Evolutionary conservation across 352 stramenopile species (phyloP).

Genomic region (Saprolegnia diclina): DNA sequence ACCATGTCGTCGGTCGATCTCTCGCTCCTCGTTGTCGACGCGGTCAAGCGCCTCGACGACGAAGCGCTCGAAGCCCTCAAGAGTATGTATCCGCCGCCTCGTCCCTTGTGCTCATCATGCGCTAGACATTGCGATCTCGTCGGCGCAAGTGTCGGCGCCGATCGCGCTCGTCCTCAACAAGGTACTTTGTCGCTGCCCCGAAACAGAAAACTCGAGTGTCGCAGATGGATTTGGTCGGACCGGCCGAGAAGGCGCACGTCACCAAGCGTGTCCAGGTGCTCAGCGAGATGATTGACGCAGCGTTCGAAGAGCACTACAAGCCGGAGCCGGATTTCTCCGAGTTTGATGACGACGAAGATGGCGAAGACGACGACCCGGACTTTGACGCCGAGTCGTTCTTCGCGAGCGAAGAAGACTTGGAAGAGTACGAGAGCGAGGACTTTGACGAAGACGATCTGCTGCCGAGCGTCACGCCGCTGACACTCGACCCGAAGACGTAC

Average conservation of each 20-base stretch:
- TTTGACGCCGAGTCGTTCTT: not conserved
- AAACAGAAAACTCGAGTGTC: slow-evolving; percentile 25
- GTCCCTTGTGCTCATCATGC: not conserved
- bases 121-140: slow-evolving; percentile 61
- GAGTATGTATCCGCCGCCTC: slow-evolving; percentile 24
- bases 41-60: slow-evolving; percentile 77
- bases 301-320: slow-evolving; percentile 65
- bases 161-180: slow-evolving; percentile 88
- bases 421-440: slow-evolving; percentile 16
- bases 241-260: slow-evolving; percentile 39
- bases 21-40: slow-evolving; percentile 79
- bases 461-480: slow-evolving; percentile 43
- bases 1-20: slow-evolving; percentile 72
- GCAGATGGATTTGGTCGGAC: slow-evolving; percentile 28
- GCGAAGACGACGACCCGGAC: slow-evolving; percentile 10
- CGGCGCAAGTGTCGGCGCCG: slow-evolving; percentile 60
- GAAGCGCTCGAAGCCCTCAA: slow-evolving; percentile 64
- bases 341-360: slow-evolving; percentile 21
- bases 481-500: slow-evolving; percentile 59
- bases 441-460: slow-evolving; percentile 18
- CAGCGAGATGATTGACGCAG: slow-evolving; percentile 75
- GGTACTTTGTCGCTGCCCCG: slow-evolving; percentile 41
- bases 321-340: slow-evolving; percentile 16
- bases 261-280: slow-evolving; percentile 65
- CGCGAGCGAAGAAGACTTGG: slow-evolving; percentile 11